These are phyloP conservation scores for Globisporangium rhizosaccharum DNA, from an alignment of 352 stramenopile species.

Conservation along the genomic window DNA sequence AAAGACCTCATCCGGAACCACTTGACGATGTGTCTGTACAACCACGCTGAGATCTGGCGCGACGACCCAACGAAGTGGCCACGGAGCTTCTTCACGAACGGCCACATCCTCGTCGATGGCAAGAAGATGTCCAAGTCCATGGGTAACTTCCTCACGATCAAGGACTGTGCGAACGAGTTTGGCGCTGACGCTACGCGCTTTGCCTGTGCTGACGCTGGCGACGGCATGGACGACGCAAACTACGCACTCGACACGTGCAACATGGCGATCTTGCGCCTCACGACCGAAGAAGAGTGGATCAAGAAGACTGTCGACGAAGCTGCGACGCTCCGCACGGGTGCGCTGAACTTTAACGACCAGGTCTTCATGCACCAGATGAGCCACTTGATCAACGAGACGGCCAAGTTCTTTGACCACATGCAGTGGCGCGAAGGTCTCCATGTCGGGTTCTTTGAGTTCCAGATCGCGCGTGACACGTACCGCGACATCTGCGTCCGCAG, in stretches of 20 bases:
- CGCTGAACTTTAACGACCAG: constrained; percentile 89
- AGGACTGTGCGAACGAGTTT: constrained; percentile 96
- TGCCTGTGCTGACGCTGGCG: constrained; percentile 96
- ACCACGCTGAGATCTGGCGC: constrained; percentile 99
- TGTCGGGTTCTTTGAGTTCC: constrained; percentile 98
- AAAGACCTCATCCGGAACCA: constrained; percentile 98
- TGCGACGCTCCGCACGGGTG: constrained; percentile 70
- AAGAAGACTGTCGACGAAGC: constrained; percentile 89
- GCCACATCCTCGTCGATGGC: constrained; percentile 95
- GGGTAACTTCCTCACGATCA: constrained; percentile 99
- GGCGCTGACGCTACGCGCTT: constrained; percentile 96
- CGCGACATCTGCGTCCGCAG: constrained; percentile 91
- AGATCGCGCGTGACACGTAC: constrained; percentile 97
- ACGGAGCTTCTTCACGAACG: constrained; percentile 98
- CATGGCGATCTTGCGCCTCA: constrained; percentile 95
- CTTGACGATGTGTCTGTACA: constrained; percentile 99
- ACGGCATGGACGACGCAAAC: constrained; percentile 99
- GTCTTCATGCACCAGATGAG: constrained; percentile 98
- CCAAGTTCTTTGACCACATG: constrained; percentile 87
- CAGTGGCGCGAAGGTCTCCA: constrained; percentile 97
- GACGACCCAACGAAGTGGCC: constrained; percentile 97
- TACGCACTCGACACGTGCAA: constrained; percentile 97
- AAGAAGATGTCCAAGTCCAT: constrained; percentile 99
- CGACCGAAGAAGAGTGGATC: constrained; percentile 97
- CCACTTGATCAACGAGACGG: constrained; percentile 89